Evolutionary conservation across 169 alveolate genomes (phyloP).

Genomic region (Cryptosporidium ryanae): DNA sequence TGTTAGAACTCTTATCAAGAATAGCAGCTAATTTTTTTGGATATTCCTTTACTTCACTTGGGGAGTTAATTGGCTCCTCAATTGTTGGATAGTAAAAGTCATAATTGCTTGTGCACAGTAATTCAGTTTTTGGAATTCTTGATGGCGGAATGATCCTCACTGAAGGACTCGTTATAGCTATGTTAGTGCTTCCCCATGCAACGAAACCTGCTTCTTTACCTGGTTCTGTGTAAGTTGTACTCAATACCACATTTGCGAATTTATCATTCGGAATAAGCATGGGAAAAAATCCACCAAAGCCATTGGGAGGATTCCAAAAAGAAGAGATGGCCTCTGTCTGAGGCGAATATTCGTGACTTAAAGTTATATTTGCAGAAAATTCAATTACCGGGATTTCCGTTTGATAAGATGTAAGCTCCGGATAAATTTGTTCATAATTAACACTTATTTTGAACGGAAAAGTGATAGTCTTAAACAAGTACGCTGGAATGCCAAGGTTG

Average conservation of each 20-base stretch:
- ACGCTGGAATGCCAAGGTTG: conserved; percentile 35
- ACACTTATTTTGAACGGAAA: conserved; percentile 65
- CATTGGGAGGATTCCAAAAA: conserved; percentile 68
- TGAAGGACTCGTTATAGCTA: conserved; percentile 58
- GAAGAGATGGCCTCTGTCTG: conserved; percentile 22
- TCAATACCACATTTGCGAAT: conserved; percentile 50
- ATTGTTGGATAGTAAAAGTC: conserved; percentile 71
- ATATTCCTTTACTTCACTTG: conserved; percentile 14
- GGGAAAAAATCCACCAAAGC: conserved; percentile 70
- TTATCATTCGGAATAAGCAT: conserved; percentile 58
- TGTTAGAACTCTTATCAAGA: conserved; percentile 7
- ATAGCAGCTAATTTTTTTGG: conserved; percentile 29
- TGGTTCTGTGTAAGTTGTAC: conserved; percentile 60
- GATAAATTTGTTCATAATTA: conserved; percentile 25
- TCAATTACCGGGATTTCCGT: conserved; percentile 58
- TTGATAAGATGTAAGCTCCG: conserved; percentile 43
- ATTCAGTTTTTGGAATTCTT: conserved; percentile 44
- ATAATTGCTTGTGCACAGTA: conserved; percentile 59
- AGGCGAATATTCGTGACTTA: conserved; percentile 35
- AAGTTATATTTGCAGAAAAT: conserved; percentile 49
- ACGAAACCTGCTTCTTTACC: conserved; percentile 31
- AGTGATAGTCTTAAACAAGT: conserved; percentile 39
- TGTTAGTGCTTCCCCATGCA: conserved; percentile 67
- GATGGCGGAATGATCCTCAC: conserved; percentile 69
- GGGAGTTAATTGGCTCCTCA: neutral